Conservation (phyloP, 2,329 filamentous ascomycete genomes). For the Fusarium coffeatum region DNA sequence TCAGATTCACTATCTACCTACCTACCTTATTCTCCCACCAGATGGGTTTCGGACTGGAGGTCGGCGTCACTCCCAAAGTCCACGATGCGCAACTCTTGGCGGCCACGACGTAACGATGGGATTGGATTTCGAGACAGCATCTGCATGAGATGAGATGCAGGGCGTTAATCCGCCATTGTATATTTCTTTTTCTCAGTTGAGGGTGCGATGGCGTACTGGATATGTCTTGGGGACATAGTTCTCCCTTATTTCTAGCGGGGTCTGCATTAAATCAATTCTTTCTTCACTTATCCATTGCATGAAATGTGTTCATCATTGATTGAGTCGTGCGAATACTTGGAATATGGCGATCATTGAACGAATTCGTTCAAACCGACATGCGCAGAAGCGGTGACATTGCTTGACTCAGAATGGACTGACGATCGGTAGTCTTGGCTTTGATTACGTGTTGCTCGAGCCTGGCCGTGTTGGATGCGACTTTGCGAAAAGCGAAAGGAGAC, state of each 20-base stretch:
- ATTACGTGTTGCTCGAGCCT: constrained; percentile 37
- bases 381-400: constrained; percentile 37
- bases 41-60: constrained; percentile 21
- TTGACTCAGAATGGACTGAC: constrained; percentile 40
- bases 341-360: constrained; percentile 8
- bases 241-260: constrained; percentile 32
- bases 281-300: constrained; percentile 12
- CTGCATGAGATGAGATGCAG: constrained; percentile 28
- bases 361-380: constrained; percentile 9
- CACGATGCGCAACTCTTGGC: constrained; percentile 29
- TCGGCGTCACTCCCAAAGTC: constrained; percentile 35
- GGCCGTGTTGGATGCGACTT: constrained; percentile 17
- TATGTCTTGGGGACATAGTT: constrained; percentile 33
- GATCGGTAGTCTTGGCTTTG: constrained; percentile 35
- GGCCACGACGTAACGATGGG: constrained; percentile 46
- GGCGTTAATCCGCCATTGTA: constrained; percentile 43
- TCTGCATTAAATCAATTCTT: constrained; percentile 42
- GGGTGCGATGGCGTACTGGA: constrained; percentile 46
- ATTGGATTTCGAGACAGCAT: constrained; percentile 33
- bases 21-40: background rate
- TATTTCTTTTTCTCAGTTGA: constrained; percentile 39
- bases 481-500: constrained; percentile 2
- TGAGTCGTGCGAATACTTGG: constrained; percentile 3
- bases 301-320: background rate
- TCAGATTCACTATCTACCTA: background rate